These are phyloP conservation scores for Sistotremastrum suecicum DNA, from an alignment of 768 basidiomycete genomes.

Conservation along the genomic window DNA sequence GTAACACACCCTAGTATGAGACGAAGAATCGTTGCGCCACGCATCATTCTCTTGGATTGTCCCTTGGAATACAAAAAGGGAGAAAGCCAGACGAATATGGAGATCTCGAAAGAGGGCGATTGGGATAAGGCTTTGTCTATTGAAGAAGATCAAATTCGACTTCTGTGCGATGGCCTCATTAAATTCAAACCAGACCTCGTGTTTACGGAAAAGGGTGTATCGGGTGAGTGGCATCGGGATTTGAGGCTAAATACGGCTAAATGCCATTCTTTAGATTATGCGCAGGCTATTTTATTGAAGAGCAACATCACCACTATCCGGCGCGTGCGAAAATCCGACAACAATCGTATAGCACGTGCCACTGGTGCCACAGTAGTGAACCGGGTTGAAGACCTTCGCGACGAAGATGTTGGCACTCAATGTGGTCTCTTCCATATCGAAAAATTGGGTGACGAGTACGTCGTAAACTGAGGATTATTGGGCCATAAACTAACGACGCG, in stretches of 20 bases:
- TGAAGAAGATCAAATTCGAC: constrained; percentile 94
- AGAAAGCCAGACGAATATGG: constrained; percentile 96
- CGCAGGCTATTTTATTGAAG: constrained; percentile 81
- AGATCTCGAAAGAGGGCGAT: constrained; percentile 86
- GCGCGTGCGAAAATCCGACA: constrained; percentile 97
- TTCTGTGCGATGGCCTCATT: constrained; percentile 67
- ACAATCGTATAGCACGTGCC: constrained; percentile 94
- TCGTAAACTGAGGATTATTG: constrained; percentile 2
- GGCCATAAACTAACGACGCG: not conserved
- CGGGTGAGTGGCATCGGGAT: constrained; percentile 40
- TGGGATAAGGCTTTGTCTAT: constrained; percentile 88
- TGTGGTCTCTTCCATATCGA: constrained; percentile 97
- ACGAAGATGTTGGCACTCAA: constrained; percentile 78
- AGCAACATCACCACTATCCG: constrained; percentile 86
- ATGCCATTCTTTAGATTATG: constrained; percentile 46
- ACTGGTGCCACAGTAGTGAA: constrained; percentile 96
- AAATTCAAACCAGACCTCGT: constrained; percentile 93
- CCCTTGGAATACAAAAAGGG: constrained; percentile 99
- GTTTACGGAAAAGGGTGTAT: constrained; percentile 96
- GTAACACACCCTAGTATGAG: constrained; percentile 97
- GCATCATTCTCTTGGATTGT: constrained; percentile 85
- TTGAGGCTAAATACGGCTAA: not conserved
- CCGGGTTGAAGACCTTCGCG: constrained; percentile 86
- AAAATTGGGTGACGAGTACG: constrained; percentile 90
- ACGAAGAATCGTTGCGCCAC: constrained; percentile 74